Base-by-base conservation (phyloP, 192 early-diverging fungal species). In the Chytriomyces confervae region DNA sequence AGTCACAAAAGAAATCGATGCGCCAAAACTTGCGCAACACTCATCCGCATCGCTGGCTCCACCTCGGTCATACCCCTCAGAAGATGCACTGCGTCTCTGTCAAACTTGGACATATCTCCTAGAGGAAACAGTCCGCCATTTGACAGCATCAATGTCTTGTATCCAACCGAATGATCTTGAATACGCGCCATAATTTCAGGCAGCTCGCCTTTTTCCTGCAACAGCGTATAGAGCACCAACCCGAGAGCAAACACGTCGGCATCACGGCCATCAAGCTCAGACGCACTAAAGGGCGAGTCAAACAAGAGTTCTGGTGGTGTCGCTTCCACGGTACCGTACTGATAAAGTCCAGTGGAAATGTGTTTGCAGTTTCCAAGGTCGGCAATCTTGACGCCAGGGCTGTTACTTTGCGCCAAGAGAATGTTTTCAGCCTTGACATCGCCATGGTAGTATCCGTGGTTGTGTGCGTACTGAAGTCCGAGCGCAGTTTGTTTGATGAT, bases 401-500 rank as follows among this genome's bases (percentile, higher is more conserved):
- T 0, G 50, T 23, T 11, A 50, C n/a, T 44, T 71, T 13, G 8
- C 43, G 66, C 8, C 50, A 13, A 11, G 63, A 90, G 76, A 47
- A 90, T 79, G 76, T 90, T 90, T 78, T 90, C 88, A 64, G 87
- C 85, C 79, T 90, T 90, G 77, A 88, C 80, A 65, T 89, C 89
- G 23, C 87, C 79, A 68, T 89, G 89, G 18, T 85, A 84, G 29
- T 87, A 57, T 29, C 83, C 80, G 6, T 82, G 72, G 46, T 63
- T 20, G 70, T 90, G 83, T 46, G 89, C 67, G 70, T 89, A 65
- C 10, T 16, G 45, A 23, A 90, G 72, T 7, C 81, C 84, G 13
- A 66, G 29, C 18, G 83, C 76, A 27, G 89, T 77, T 62, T 90
- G 89, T 7, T 53, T 29, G 50, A 89, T 84, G 43, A 89, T 81